Conservation (phyloP, 2,329 filamentous ascomycete species). For the Nigrospora oryzae region DNA sequence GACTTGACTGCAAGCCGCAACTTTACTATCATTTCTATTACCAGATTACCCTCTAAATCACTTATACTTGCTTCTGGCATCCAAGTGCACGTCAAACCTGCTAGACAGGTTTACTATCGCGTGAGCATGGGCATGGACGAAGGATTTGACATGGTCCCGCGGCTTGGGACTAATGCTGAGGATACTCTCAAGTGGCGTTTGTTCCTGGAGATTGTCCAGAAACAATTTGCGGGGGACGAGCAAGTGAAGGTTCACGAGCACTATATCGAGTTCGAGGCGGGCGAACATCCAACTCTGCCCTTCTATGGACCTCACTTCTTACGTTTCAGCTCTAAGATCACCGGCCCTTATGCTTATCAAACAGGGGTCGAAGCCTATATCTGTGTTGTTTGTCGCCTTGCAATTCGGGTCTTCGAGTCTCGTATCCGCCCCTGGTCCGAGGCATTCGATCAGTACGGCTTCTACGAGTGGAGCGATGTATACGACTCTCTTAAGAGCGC, state of each 20-base stretch:
- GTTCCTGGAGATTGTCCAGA: background rate
- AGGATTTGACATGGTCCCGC: constrained; percentile 4
- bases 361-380: background rate
- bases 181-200: background rate
- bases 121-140: background rate
- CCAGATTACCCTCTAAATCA: too few relatives aligned
- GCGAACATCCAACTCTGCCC: constrained; percentile 1
- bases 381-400: background rate
- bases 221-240: background rate
- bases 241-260: background rate
- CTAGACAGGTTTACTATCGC: too few relatives aligned
- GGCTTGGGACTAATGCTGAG: background rate
- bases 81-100: too few relatives aligned
- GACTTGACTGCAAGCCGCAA: too few relatives aligned
- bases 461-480: constrained; percentile 2
- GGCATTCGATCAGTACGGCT: background rate
- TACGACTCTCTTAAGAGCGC: background rate
- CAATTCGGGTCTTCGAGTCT: background rate
- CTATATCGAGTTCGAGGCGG: background rate
- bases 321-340: constrained; percentile 1
- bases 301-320: constrained; percentile 1
- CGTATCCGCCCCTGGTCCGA: constrained; percentile 2
- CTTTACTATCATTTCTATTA: too few relatives aligned
- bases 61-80: too few relatives aligned
- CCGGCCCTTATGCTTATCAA: background rate